Percentiles rank a stretch among this genome's conserved stretches.
These are phyloP conservation scores for Dujonia santamariae DNA, from an alignment of 1,139 yeast genomes.

Conservation along the genomic window DNA sequence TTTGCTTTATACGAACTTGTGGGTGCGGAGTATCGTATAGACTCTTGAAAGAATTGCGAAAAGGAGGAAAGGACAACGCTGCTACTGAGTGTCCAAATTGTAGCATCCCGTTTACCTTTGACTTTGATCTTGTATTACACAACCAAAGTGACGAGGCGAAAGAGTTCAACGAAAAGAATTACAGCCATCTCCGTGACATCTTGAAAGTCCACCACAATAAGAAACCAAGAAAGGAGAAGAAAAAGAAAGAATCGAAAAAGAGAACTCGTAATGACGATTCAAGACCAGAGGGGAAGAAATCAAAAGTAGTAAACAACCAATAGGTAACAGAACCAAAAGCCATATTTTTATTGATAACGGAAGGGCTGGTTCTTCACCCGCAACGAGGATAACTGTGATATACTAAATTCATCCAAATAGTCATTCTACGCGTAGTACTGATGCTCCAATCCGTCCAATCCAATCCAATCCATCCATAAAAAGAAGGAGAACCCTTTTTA, in stretches of 20 bases:
- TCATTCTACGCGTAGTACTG: too few species aligned
- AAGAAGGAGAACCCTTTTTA: too few species aligned
- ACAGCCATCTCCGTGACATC: conserved; percentile 22
- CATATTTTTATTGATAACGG: too few species aligned
- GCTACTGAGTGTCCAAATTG: conserved; percentile 34
- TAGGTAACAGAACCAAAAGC: too few species aligned
- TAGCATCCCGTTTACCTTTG: conserved; percentile 17
- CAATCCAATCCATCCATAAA: too few species aligned
- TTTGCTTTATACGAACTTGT: conserved; percentile 36
- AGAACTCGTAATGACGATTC: not conserved
- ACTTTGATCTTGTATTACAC: conserved; percentile 31
- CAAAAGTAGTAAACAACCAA: too few species aligned
- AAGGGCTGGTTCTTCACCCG: too few species aligned
- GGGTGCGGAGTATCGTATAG: conserved; percentile 38
- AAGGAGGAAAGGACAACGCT: not conserved
- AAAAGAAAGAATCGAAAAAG: conserved; percentile 11
- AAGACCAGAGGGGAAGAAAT: too few species aligned
- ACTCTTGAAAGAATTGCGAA: conserved; percentile 16
- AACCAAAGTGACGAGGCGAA: conserved; percentile 18
- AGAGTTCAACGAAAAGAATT: conserved; percentile 39
- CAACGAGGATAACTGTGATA: too few species aligned
- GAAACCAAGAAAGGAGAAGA: conserved; percentile 28
- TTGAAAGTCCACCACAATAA: conserved; percentile 48
- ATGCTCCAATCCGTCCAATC: too few species aligned
- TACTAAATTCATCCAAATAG: too few species aligned